These are phyloP conservation scores for Ramalina peruviana DNA, from an alignment of 495 filamentous ascomycete genomes.

Conservation along the genomic window DNA sequence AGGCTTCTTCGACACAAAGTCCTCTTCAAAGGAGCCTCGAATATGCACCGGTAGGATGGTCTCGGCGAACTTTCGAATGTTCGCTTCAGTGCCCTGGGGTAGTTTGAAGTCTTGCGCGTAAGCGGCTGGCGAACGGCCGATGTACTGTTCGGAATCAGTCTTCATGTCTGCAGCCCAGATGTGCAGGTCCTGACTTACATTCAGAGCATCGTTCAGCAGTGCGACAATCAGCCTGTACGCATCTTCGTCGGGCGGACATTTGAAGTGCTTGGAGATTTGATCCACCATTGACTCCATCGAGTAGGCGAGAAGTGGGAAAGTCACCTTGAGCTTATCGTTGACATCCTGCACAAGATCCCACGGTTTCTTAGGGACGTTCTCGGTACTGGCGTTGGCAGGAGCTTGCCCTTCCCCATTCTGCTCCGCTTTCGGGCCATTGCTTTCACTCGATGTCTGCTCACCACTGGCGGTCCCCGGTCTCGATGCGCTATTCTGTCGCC, in stretches of 20 bases:
- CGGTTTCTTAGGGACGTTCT: constrained; percentile 49
- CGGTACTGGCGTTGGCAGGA: constrained; percentile 12
- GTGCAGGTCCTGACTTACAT: constrained; percentile 14
- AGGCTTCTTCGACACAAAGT: constrained; percentile 86
- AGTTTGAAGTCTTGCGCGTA: constrained; percentile 88
- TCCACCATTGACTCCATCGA: constrained; percentile 99
- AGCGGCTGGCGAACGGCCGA: constrained; percentile 68
- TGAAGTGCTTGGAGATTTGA: constrained; percentile 96
- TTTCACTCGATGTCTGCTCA: constrained; percentile 20
- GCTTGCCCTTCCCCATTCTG: constrained; percentile 28
- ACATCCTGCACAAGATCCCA: constrained; percentile 97
- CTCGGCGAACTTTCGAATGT: constrained; percentile 93
- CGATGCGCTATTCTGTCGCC: constrained; percentile 21
- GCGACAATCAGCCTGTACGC: constrained; percentile 96
- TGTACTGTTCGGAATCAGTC: constrained; percentile 38
- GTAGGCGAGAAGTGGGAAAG: constrained; percentile 84
- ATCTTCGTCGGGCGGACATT: constrained; percentile 95
- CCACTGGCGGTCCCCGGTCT: constrained; percentile 38
- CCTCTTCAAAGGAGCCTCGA: constrained; percentile 82
- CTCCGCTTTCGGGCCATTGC: constrained; percentile 23
- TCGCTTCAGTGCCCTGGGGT: constrained; percentile 77
- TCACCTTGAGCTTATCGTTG: constrained; percentile 83
- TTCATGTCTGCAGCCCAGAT: not conserved
- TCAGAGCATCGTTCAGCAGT: constrained; percentile 81
- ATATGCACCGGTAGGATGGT: constrained; percentile 89